Evolutionary conservation across 2,329 filamentous ascomycete species (phyloP), one percentile per base, ranked within the genome.

Genomic region (Trichophyton equinum): DNA sequence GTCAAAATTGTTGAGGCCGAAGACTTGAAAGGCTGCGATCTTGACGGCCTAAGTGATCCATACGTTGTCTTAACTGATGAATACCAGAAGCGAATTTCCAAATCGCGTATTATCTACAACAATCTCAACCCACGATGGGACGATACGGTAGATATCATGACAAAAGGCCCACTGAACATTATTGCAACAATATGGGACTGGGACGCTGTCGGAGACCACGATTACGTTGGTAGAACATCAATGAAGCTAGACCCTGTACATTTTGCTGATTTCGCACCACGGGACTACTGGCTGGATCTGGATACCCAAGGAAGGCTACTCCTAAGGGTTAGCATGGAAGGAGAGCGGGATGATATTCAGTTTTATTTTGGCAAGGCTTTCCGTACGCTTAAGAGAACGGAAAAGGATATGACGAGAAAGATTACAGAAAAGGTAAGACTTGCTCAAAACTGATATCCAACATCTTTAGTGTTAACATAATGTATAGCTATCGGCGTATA

Each of bases 311-410:
- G 94, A 6, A 83, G 92, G 58, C 75, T 99, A 36, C 76, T 99
- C 61, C 82, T 99, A 59, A 84, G 92, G 64, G 91, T 99, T 59
- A 96, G 91, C 71, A 99, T 99, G 94, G 94, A 99, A 76, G 94
- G 94, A 58, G 94, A 99, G 75, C 84, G 94, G 64, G 94, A 99
- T 71, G 94, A 99, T 71, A 99, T 99, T 62, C 89, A 96, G 69
- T 99, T 99, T 74, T 92, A 96, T 70, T 97, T 97, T 74, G 94
- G 91, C 68, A 97, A 96, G 75, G 89, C 94, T 27, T 99, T 99
- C 77, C 84, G 94, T 55, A 90, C 92, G 63, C 79, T 99, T 67
- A 97, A 97, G 79, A 85, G 94, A 66, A 95, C 92, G 0, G 92
- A 99, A 76, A 84, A 92, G 68, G 94, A 99, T 73, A 99, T 99